These are phyloP conservation scores for Senna tora DNA, from an alignment of 306 rosid species.

Conservation along the genomic window DNA sequence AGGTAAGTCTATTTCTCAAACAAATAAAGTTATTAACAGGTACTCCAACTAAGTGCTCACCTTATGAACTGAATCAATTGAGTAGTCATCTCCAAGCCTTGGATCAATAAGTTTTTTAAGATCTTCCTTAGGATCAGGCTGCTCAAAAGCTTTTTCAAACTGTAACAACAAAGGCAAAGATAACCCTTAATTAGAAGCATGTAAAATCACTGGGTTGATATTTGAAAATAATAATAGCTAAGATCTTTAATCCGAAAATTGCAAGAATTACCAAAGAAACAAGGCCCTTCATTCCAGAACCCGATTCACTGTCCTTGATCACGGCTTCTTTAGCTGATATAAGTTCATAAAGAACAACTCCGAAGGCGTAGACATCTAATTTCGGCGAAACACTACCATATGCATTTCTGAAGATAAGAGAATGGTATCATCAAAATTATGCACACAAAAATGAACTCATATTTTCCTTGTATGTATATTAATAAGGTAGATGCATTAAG, in stretches of 20 bases:
- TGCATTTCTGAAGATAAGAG: conserved; percentile 39
- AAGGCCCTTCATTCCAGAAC: conserved; percentile 55
- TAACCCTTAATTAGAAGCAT: background rate
- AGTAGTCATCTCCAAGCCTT: conserved; percentile 25
- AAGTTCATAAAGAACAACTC: conserved; percentile 46
- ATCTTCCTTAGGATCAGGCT: conserved; percentile 47
- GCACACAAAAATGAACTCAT: background rate
- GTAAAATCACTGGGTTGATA: background rate
- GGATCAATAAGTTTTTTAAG: conserved; percentile 57
- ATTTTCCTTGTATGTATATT: background rate
- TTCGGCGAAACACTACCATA: conserved; percentile 61
- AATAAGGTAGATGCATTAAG: background rate
- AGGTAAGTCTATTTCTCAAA: background rate
- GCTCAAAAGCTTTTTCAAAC: conserved; percentile 59
- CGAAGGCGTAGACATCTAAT: conserved; percentile 59
- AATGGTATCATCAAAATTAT: background rate
- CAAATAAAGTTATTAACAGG: background rate
- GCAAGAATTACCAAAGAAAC: conserved; percentile 52
- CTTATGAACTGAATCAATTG: conserved; percentile 62
- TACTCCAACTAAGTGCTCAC: conserved; percentile 28
- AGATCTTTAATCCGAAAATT: background rate
- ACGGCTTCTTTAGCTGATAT: conserved; percentile 77
- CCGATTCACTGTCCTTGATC: conserved; percentile 33
- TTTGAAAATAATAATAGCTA: background rate
- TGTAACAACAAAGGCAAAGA: conserved; percentile 24